Evolutionary conservation across 345 rosid genomes (phyloP).

Genomic region (Ceriops decandra): DNA sequence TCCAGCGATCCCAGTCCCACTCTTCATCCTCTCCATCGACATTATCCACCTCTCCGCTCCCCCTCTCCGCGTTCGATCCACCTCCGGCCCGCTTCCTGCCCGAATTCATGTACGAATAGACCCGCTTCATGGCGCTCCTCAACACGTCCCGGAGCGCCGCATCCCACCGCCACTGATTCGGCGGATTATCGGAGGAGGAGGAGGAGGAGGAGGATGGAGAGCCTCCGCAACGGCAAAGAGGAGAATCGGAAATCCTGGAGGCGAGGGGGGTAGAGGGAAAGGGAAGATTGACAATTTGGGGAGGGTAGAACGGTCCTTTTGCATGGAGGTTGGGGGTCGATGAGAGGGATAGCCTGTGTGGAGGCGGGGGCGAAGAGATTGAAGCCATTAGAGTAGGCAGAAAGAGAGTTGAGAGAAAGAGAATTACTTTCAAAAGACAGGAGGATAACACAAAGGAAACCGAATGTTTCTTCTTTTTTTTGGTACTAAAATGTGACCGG

Average conservation of each 20-base stretch:
- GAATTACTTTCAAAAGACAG: too few species aligned
- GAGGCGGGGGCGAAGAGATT: constrained; percentile 46
- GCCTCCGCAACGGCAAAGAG: constrained; percentile 47
- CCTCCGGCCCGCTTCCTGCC: constrained; percentile 15
- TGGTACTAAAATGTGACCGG: too few species aligned
- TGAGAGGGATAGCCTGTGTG: constrained; percentile 43
- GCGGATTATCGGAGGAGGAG: constrained; percentile 31
- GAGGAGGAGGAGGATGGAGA: constrained; percentile 14
- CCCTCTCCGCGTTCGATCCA: not conserved
- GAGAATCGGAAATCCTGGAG: constrained; percentile 31
- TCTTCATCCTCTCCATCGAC: constrained; percentile 27
- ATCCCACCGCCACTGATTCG: constrained; percentile 46
- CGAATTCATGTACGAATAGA: constrained; percentile 47
- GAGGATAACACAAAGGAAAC: not conserved
- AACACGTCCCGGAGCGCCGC: constrained; percentile 50
- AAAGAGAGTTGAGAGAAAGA: not conserved
- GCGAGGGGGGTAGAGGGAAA: not conserved
- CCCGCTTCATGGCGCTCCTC: constrained; percentile 45
- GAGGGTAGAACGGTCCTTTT: constrained; percentile 38
- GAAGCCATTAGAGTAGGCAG: constrained; percentile 41
- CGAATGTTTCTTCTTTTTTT: too few species aligned
- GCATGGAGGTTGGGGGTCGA: constrained; percentile 20
- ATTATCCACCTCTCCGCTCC: not conserved
- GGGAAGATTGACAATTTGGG: constrained; percentile 19
- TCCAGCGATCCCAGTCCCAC: constrained; percentile 96